These are phyloP conservation scores for Neopestalotiopsis clavispora DNA, from an alignment of 2,329 filamentous ascomycete genomes.

Conservation along the genomic window DNA sequence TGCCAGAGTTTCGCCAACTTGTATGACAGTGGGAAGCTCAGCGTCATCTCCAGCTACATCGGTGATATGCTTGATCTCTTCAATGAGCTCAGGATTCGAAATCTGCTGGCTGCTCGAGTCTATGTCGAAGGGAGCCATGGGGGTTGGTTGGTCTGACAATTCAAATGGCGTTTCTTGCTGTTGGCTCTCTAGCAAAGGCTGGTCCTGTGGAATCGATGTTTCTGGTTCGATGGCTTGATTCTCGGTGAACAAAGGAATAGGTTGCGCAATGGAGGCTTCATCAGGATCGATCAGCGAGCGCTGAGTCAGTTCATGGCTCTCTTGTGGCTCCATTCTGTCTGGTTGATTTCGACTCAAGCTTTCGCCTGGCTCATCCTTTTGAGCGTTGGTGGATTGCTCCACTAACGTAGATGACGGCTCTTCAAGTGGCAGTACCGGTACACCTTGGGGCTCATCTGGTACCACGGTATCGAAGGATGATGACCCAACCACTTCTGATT, in stretches of 20 bases:
- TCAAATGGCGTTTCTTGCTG: not conserved
- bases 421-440: not conserved
- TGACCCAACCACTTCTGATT: not conserved
- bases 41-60: not conserved
- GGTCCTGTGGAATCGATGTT: not conserved
- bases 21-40: not conserved
- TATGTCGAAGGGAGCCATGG: not conserved
- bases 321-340: conserved; percentile 35
- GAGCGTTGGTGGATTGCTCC: conserved; percentile 3
- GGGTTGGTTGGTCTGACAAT: not conserved
- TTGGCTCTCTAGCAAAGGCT: not conserved
- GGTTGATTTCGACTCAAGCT: not conserved
- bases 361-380: not conserved
- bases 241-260: not conserved
- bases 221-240: not conserved
- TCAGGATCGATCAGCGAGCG: not conserved
- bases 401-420: not conserved
- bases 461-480: conserved; percentile 23
- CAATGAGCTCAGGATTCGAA: conserved; percentile 2
- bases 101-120: not conserved
- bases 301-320: conserved; percentile 5
- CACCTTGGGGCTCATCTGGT: conserved; percentile 4
- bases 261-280: not conserved
- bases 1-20: not conserved
- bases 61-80: not conserved